phyloP scores from a whole-genome alignment of 225 moss, liverwort and hornwort genomes.

The Marchantia paleacea region DNA sequence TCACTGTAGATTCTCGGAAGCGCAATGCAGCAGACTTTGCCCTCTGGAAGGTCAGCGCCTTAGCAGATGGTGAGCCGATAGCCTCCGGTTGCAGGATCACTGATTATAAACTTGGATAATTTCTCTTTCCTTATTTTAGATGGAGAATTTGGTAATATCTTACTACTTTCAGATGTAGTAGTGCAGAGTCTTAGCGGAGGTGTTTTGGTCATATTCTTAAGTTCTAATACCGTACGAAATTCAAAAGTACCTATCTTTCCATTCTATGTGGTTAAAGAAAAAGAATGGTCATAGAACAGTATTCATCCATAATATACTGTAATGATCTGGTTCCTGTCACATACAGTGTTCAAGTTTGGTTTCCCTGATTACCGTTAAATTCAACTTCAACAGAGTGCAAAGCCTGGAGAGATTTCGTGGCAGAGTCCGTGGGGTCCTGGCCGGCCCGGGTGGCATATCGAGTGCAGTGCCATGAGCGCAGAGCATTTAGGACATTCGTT shows the following conservation, averaged over 20 bases:
- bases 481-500: slow-evolving; percentile 79
- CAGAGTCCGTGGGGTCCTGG: slow-evolving; percentile 98
- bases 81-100: slow-evolving; percentile 37
- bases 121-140: too few relatives aligned
- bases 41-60: slow-evolving; percentile 99
- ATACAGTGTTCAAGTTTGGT: background rate
- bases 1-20: slow-evolving; percentile 80
- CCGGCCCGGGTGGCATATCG: slow-evolving; percentile 98
- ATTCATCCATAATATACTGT: too few relatives aligned
- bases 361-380: background rate
- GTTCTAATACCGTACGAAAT: background rate
- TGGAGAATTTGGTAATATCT: background rate
- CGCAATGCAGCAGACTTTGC: slow-evolving; percentile 97
- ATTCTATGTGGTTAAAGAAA: too few relatives aligned
- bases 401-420: slow-evolving; percentile 94
- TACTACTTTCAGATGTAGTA: background rate
- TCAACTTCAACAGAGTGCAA: slow-evolving; percentile 66
- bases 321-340: background rate
- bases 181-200: background rate
- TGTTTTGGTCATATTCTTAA: background rate
- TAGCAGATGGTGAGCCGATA: slow-evolving; percentile 85
- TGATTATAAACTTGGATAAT: background rate
- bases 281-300: too few relatives aligned
- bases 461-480: slow-evolving; percentile 99
- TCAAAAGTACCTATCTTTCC: background rate